These are phyloP conservation scores for Parmelia sp. DNA, from an alignment of 495 filamentous ascomycete genomes.

Conservation along the genomic window DNA sequence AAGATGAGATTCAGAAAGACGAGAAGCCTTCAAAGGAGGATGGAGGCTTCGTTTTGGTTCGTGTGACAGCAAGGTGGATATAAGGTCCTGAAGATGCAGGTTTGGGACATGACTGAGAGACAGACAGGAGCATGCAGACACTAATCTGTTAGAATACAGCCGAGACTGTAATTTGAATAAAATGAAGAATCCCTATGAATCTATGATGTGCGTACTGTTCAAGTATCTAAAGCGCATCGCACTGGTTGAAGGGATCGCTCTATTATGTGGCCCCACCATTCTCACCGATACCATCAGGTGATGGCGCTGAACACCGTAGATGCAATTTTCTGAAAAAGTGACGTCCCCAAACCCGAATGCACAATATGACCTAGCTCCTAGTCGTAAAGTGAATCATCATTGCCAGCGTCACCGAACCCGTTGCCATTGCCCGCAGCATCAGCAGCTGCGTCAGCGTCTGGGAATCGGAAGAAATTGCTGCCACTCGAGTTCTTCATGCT, in stretches of 20 bases:
- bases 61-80: background rate
- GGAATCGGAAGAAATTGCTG: conserved; percentile 96
- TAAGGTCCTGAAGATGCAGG: background rate
- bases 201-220: background rate
- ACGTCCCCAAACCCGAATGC: background rate
- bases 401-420: conserved; percentile 74
- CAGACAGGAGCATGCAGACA: background rate
- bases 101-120: background rate
- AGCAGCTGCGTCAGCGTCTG: conserved; percentile 57
- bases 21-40: background rate
- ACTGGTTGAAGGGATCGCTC: background rate
- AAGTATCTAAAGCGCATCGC: conserved; percentile 1
- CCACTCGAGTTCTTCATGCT: conserved; percentile 96
- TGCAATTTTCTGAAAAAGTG: conserved; percentile 7
- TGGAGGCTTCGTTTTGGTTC: background rate
- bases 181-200: background rate
- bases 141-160: background rate
- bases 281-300: background rate
- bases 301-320: conserved; percentile 11
- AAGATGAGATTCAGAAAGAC: background rate
- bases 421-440: conserved; percentile 46
- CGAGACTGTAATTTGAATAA: background rate
- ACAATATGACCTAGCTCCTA: conserved; percentile 17
- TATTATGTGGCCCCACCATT: background rate
- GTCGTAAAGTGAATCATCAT: conserved; percentile 83